Evolutionary conservation across 2,329 filamentous ascomycete species (phyloP), one percentile per base, ranked within the genome.

Genomic region (Pseudogymnoascus sp.): DNA sequence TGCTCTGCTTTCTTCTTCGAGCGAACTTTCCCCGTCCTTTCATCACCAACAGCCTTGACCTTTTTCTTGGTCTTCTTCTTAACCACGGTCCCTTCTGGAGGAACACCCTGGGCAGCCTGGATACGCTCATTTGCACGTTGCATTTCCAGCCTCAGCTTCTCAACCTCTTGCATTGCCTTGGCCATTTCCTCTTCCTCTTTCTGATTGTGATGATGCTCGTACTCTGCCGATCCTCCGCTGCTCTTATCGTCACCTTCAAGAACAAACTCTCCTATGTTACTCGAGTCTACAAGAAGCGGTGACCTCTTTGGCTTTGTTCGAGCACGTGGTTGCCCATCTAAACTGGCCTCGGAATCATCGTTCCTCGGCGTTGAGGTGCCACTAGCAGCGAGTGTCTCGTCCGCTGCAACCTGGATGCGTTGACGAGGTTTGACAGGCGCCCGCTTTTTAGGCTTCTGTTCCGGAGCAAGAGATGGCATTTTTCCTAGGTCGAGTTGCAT

Each of bases 161-260:
- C 93, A 2, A 99, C 90, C 75, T 97, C 90, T 74, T 88, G 88
- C 80, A 97, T 86, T 7, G 93, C 95, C 71, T 86, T 86, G 51
- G 85, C 86, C 91, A 97, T 96, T 76, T 97, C 93, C 1, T 85
- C 86, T 66, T 97, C 92, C 72, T 96, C 92, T 14, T 84, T 85
- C 73, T 88, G 84, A 68, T 88, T 84, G 62, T 81, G 81, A 5
- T 57, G 51, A 57, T 57, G 28, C 71, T 92, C 89, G 61, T 85
- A 81, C 64, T 90, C 85, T 60, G 83, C 79, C 0, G 72, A 73
- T n/a, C 68, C 60, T 69, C 75, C 65, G 34, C 68, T 71, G 7
- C 65, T 71, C 39, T 71, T 69, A 6, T 72, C 73, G 60, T 76
- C 79, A 34, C 81, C 85, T 60, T 88, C 85, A 0, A 97, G 82